Evolutionary conservation across 23 red algal genomes (phyloP).

Genomic region (Cyanidiococcus yangmingshanensis): DNA sequence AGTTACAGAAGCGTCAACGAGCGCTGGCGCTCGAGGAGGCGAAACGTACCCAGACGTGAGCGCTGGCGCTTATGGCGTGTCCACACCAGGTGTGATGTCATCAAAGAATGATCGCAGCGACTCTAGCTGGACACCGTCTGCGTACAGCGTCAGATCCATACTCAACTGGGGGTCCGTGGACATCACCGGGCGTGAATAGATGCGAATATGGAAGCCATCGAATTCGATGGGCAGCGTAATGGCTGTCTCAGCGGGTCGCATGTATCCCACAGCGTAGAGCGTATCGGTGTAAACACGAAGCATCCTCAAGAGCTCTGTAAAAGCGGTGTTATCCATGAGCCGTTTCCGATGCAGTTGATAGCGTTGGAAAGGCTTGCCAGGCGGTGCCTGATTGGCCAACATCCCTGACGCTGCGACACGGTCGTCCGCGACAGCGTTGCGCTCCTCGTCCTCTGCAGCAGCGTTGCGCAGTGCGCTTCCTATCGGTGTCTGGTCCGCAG

Average conservation of each 20-base stretch:
- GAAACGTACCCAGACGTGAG: slow-evolving; percentile 41
- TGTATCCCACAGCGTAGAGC: background rate
- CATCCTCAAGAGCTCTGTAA: background rate
- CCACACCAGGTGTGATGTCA: background rate
- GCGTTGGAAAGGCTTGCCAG: background rate
- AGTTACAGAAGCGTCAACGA: slow-evolving; percentile 55
- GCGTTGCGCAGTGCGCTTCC: background rate
- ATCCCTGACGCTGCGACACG: background rate
- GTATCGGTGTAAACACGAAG: background rate
- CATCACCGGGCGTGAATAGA: background rate
- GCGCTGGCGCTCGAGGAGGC: slow-evolving; percentile 70
- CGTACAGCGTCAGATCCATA: background rate
- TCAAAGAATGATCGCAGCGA: background rate
- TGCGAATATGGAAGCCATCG: background rate
- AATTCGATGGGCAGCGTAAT: background rate
- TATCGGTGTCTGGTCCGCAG: background rate
- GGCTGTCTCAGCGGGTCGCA: background rate
- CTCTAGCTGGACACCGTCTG: background rate
- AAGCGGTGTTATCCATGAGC: background rate
- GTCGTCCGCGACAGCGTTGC: no score
- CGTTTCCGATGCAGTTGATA: background rate
- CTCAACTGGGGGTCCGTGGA: background rate
- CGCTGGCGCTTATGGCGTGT: background rate
- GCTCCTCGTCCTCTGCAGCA: background rate
- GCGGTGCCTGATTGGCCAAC: background rate